Evolutionary conservation across 2,329 filamentous ascomycete species (phyloP).

Genomic region (Calonectria pteridis): DNA sequence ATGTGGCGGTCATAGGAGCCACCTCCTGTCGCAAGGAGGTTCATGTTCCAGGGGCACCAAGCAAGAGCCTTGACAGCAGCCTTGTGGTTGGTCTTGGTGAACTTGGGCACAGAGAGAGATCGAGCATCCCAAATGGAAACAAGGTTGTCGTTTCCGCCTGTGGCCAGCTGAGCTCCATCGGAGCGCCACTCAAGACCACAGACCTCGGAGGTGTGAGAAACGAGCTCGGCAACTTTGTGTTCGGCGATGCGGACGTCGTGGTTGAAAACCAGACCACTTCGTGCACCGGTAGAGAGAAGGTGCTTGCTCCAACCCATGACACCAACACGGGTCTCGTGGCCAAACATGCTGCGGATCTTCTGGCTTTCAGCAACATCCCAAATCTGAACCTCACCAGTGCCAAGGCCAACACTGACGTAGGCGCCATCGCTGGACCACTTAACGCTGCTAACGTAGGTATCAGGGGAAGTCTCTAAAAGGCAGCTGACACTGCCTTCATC

Average conservation of each 20-base stretch:
- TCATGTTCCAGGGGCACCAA: constrained; percentile 99
- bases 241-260: constrained; percentile 97
- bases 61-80: constrained; percentile 97
- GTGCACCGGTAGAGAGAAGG: constrained; percentile 92
- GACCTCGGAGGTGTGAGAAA: constrained; percentile 97
- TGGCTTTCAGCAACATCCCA: constrained; percentile 97
- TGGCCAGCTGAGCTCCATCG: constrained; percentile 95
- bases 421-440: constrained; percentile 99
- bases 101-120: constrained; percentile 92
- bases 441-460: constrained; percentile 97
- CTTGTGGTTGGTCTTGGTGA: constrained; percentile 99
- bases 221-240: constrained; percentile 97
- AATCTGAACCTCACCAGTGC: constrained; percentile 97
- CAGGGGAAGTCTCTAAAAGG: constrained; percentile 86
- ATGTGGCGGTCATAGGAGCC: constrained; percentile 98
- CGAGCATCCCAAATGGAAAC: constrained; percentile 99
- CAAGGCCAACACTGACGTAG: constrained; percentile 95
- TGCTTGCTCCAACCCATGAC: constrained; percentile 99
- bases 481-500: constrained; percentile 91
- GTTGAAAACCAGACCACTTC: constrained; percentile 96
- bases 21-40: constrained; percentile 95
- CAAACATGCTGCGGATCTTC: constrained; percentile 98
- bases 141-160: constrained; percentile 98
- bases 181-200: constrained; percentile 98
- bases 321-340: constrained; percentile 94